These are phyloP conservation scores for Corchorus capsularis DNA, from an alignment of 345 rosid genomes.

Conservation along the genomic window DNA sequence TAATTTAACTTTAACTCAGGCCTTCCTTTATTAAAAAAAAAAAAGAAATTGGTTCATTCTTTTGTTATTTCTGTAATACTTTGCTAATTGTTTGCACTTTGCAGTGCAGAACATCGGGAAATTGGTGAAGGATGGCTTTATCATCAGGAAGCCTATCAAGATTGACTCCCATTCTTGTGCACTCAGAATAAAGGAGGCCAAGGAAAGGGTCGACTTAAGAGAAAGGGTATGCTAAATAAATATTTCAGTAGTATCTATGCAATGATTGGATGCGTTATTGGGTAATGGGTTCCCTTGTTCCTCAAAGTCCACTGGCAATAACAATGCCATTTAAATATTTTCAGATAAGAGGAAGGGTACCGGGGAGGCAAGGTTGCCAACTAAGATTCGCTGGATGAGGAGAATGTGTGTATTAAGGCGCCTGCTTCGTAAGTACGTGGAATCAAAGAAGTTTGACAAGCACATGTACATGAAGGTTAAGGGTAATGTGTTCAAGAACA, in stretches of 20 bases:
- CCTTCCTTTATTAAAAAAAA: neutral
- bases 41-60: too few species aligned
- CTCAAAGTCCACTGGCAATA: neutral
- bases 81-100: constrained; percentile 13
- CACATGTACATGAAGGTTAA: too few species aligned
- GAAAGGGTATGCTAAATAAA: constrained; percentile 50
- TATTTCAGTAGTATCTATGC: neutral
- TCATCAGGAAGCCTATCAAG: constrained; percentile 77
- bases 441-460: constrained; percentile 75
- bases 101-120: constrained; percentile 77
- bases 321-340: neutral
- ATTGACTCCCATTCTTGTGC: constrained; percentile 87
- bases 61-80: neutral
- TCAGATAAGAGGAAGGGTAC: constrained; percentile 81
- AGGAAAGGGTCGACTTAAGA: constrained; percentile 78
- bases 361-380: too few species aligned
- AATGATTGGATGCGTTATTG: neutral
- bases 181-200: constrained; percentile 69
- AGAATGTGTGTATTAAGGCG: constrained; percentile 72
- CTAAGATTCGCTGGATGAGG: too few species aligned
- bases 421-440: constrained; percentile 57
- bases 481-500: too few species aligned
- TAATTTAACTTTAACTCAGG: neutral
- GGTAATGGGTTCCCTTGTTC: neutral
- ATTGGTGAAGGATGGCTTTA: too few species aligned